These are phyloP conservation scores for Tylopilus rubrobrunneus DNA, from an alignment of 768 basidiomycete genomes.

Conservation along the genomic window DNA sequence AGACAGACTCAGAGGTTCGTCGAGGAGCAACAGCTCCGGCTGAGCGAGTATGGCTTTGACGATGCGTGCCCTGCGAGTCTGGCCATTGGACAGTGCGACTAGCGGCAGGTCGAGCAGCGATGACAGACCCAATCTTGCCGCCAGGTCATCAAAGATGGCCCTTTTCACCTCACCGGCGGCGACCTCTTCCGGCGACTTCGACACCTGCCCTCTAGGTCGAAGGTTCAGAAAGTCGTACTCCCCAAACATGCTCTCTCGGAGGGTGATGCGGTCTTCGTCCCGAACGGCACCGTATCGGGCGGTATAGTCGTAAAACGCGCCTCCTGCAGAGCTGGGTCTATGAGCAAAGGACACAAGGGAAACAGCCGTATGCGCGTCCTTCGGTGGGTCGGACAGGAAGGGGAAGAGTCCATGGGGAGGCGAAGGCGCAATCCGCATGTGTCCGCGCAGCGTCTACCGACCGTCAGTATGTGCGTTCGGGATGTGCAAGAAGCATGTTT, in stretches of 20 bases:
- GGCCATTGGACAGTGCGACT: constrained; percentile 86
- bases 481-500: background rate
- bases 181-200: constrained; percentile 23
- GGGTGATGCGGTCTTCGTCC: constrained; percentile 78
- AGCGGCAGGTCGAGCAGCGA: constrained; percentile 76
- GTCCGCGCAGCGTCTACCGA: constrained; percentile 64
- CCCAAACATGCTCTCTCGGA: constrained; percentile 66
- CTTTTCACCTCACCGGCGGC: constrained; percentile 26
- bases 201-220: constrained; percentile 18
- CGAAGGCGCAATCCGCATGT: constrained; percentile 64
- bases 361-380: constrained; percentile 49
- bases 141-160: constrained; percentile 49
- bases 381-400: constrained; percentile 43
- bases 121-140: constrained; percentile 52
- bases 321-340: constrained; percentile 49
- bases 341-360: constrained; percentile 67
- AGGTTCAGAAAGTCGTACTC: constrained; percentile 39
- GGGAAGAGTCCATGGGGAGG: constrained; percentile 77
- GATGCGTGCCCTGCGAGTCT: constrained; percentile 84
- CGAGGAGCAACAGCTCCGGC: constrained; percentile 78
- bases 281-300: constrained; percentile 87
- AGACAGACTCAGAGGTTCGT: constrained; percentile 81
- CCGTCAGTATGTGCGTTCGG: background rate
- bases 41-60: constrained; percentile 66
- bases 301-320: constrained; percentile 89